Conservation (phyloP, 257 asterid genomes). For the Solanum gracilifrons region DNA sequence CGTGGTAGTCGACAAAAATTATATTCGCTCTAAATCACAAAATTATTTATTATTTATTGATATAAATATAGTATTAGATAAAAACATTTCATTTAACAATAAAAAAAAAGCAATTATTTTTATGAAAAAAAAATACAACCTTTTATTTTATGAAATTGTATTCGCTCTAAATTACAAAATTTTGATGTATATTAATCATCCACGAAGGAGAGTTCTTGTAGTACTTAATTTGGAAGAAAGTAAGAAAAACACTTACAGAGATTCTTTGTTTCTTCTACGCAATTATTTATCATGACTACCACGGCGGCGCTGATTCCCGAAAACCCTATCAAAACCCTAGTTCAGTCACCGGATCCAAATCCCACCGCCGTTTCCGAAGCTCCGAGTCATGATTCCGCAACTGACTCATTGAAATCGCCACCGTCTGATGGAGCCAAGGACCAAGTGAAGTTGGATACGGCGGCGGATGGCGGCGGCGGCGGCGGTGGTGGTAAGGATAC, state of each 20-base stretch:
- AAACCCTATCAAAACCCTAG: slow-evolving; percentile 10
- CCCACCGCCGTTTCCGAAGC: not conserved
- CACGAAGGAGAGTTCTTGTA: not conserved
- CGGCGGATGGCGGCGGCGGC: slow-evolving; percentile 1
- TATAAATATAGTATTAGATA: too few relatives aligned
- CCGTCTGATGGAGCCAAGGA: slow-evolving; percentile 23
- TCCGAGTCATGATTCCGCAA: slow-evolving; percentile 11
- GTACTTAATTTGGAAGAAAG: not conserved
- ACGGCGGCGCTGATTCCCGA: slow-evolving; percentile 20
- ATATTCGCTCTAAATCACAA: too few relatives aligned
- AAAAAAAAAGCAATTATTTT: too few relatives aligned
- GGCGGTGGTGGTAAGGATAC: slow-evolving; percentile 11
- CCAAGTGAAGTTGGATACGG: slow-evolving; percentile 6
- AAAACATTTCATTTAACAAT: too few relatives aligned
- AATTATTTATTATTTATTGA: too few relatives aligned
- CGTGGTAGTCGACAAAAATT: too few relatives aligned
- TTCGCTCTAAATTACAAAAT: not conserved
- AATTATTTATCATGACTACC: slow-evolving; percentile 22
- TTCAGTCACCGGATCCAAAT: slow-evolving; percentile 30
- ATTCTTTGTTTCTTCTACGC: not conserved
- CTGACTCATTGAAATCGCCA: slow-evolving; percentile 9
- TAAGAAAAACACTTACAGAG: too few relatives aligned
- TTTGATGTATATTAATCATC: not conserved
- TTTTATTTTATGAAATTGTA: too few relatives aligned
- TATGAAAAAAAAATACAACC: too few relatives aligned